These are phyloP conservation scores for Cyamopsis tetragonoloba DNA, from an alignment of 306 rosid genomes.

Conservation along the genomic window DNA sequence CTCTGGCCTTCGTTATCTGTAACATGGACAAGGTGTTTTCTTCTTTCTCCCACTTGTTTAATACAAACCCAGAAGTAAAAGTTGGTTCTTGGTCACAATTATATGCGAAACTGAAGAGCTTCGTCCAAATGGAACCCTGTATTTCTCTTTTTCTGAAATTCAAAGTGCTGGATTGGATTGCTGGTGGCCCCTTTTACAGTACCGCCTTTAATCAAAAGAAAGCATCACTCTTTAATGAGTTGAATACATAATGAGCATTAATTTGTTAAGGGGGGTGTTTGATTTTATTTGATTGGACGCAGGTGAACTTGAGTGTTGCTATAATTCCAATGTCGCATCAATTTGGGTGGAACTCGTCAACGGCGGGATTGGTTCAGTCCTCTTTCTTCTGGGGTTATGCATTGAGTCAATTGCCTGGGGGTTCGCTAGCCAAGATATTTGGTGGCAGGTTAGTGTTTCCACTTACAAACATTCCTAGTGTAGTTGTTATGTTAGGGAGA, in stretches of 20 bases:
- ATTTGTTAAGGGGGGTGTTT: neutral
- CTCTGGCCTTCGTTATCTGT: slow-evolving; percentile 90
- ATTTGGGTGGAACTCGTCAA: slow-evolving; percentile 90
- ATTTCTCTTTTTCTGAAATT: too few relatives aligned
- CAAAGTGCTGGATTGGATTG: too few relatives aligned
- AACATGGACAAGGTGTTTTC: slow-evolving; percentile 94
- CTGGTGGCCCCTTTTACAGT: neutral
- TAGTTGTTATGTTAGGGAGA: neutral
- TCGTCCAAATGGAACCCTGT: neutral
- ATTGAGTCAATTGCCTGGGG: slow-evolving; percentile 93
- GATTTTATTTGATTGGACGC: slow-evolving; percentile 20
- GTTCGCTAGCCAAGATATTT: slow-evolving; percentile 91
- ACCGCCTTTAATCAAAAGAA: neutral
- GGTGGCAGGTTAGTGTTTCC: slow-evolving; percentile 90
- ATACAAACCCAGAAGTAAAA: neutral
- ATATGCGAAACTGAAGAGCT: too few relatives aligned
- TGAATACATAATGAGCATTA: neutral
- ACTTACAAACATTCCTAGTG: neutral
- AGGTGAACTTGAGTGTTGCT: slow-evolving; percentile 97
- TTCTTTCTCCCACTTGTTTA: neutral
- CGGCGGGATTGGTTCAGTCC: slow-evolving; percentile 95
- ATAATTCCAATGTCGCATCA: slow-evolving; percentile 95
- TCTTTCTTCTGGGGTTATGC: slow-evolving; percentile 99
- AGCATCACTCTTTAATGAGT: neutral
- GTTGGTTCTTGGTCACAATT: neutral